phyloP scores from a whole-genome alignment of 768 basidiomycete genomes.

The Amanita pallidorosea region DNA sequence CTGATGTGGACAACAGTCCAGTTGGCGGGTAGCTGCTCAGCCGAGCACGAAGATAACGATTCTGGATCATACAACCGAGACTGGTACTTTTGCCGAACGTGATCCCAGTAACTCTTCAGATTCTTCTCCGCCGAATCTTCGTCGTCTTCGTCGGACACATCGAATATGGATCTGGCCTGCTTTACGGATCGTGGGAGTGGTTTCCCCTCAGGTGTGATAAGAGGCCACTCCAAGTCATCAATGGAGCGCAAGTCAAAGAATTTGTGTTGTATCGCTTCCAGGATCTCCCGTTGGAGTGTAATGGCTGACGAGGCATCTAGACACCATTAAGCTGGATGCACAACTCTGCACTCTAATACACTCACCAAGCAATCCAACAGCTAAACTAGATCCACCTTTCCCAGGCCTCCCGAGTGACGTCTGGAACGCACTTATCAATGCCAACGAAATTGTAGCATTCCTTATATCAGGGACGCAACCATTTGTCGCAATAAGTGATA shows the following conservation, averaged over 20 bases:
- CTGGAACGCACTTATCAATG: conserved; percentile 64
- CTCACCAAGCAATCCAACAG: conserved; percentile 55
- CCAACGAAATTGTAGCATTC: conserved; percentile 61
- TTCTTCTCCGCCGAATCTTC: conserved; percentile 20
- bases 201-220: conserved; percentile 33
- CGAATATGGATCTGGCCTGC: conserved; percentile 8
- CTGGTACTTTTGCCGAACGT: conserved; percentile 44
- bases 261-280: conserved; percentile 73
- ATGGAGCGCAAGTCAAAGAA: conserved; percentile 27
- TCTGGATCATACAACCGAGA: conserved; percentile 28
- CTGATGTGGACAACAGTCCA: conserved; percentile 85
- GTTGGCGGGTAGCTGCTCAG: conserved; percentile 45
- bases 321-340: background rate
- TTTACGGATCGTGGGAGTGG: conserved; percentile 19
- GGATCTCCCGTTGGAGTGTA: conserved; percentile 76
- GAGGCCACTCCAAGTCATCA: conserved; percentile 75
- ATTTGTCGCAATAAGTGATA: conserved; percentile 40
- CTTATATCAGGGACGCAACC: conserved; percentile 67
- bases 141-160: conserved; percentile 24
- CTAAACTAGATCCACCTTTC: conserved; percentile 37
- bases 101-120: conserved; percentile 55
- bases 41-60: conserved; percentile 29
- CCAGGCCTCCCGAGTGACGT: conserved; percentile 64
- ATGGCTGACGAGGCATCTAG: conserved; percentile 68
- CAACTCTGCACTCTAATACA: background rate